Evolutionary conservation across 495 filamentous ascomycete species (phyloP), one percentile per base, ranked within the genome.

Genomic region (Aspergillus egyptiacus): DNA sequence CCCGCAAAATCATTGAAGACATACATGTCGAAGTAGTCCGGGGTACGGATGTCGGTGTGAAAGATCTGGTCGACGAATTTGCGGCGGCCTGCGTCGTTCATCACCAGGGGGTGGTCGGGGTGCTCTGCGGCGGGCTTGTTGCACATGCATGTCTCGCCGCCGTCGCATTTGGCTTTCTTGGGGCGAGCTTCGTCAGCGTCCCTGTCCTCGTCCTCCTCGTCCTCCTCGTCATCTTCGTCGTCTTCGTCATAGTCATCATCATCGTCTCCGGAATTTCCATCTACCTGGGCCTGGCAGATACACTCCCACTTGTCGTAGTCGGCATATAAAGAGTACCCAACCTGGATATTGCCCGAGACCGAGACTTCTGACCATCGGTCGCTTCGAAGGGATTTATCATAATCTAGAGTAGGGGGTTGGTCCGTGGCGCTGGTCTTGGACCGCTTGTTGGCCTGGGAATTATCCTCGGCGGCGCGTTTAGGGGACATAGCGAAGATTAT

Each of bases 311-410:
- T 14, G 10, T 59, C 61, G 44, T 47, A 57, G 9, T 63, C 46
- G 6, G 57, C 54, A 31, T 65, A 43, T 35, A 50, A 50, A 31
- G 46, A 59, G 51, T 72, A 73, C 11, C 54, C 40, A 0, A 24
- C 20, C 22, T 72, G 64, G 19, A 55, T 50, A 42, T 76, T 75
- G 20, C 59, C 69, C 3, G 72, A 75, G 31, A 27, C 62, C 1
- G 70, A 73, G 2, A 72, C 44, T 11, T 51, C 43, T 9, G 63
- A 52, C 71, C 71, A 74, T 15, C 69, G 68, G 36, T 58, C 54
- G 56, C 50, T 64, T 18, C 55, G 50, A 17, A n/a, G n/a, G n/a
- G 61, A 57, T 18, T 15, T 40, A 14, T n/a, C n/a, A n/a, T n/a
- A n/a, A n/a, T n/a, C n/a, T n/a, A n/a, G n/a, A n/a, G n/a, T n/a